Conservation (phyloP, 2,329 filamentous ascomycete species). For the Cladophialophora exuberans region DNA sequence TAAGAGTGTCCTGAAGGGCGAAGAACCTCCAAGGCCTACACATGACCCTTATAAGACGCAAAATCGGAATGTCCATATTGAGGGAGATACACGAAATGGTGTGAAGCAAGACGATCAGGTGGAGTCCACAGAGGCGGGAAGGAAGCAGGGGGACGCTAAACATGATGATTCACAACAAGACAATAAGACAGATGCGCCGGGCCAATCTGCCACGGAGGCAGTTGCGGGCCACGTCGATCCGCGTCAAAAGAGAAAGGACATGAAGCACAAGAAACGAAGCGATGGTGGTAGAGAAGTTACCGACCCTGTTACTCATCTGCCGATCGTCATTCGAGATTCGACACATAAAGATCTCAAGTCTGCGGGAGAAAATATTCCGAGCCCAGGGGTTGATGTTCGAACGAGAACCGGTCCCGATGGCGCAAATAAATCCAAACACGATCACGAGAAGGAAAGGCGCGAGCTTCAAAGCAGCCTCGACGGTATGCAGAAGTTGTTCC, state of each 20-base stretch:
- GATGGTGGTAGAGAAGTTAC: conserved; percentile 64
- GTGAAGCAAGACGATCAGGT: not conserved
- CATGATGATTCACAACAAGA: not conserved
- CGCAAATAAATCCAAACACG: conserved; percentile 48
- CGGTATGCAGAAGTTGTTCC: conserved; percentile 56
- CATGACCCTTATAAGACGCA: conserved; percentile 29
- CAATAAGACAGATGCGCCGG: conserved; percentile 15
- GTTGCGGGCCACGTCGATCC: conserved; percentile 40
- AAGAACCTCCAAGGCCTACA: conserved; percentile 12
- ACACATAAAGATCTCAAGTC: conserved; percentile 63
- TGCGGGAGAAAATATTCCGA: conserved; percentile 50
- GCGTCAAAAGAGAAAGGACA: conserved; percentile 51
- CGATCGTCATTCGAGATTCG: conserved; percentile 69
- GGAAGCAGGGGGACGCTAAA: conserved; percentile 7
- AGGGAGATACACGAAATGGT: not conserved
- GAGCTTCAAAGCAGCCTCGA: conserved; percentile 48
- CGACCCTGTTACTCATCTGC: conserved; percentile 72
- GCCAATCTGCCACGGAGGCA: conserved; percentile 30
- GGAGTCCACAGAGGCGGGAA: not conserved
- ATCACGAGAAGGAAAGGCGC: conserved; percentile 48
- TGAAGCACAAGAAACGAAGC: conserved; percentile 54
- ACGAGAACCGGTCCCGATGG: conserved; percentile 51
- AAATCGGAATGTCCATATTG: conserved; percentile 25
- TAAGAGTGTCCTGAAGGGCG: conserved; percentile 29
- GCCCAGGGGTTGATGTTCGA: conserved; percentile 43